Evolutionary conservation across 352 stramenopile genomes (phyloP).

Genomic region (Phytophthora pisi): DNA sequence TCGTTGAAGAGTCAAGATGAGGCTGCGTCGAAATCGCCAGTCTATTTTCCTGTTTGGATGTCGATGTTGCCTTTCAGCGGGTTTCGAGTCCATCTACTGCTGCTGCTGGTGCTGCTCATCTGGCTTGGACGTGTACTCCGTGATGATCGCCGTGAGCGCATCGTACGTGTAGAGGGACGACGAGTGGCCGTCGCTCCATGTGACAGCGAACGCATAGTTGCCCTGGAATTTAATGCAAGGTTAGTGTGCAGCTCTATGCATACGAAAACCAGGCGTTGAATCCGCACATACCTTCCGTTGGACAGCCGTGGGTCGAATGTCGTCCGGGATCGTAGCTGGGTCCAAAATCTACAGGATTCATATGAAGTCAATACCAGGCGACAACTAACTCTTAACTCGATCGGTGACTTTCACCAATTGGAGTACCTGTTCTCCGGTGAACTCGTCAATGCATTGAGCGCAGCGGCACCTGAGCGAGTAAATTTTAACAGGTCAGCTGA

Average conservation of each 20-base stretch:
- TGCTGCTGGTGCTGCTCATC: slow-evolving; percentile 6
- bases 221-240: slow-evolving; percentile 57
- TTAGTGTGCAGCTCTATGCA: slow-evolving; percentile 3
- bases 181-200: slow-evolving; percentile 97
- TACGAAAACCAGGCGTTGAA: slow-evolving; percentile 1
- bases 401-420: not conserved
- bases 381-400: not conserved
- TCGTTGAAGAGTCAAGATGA: not conserved
- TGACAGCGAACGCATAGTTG: slow-evolving; percentile 98
- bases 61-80: not conserved
- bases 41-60: not conserved
- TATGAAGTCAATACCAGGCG: slow-evolving; percentile 4
- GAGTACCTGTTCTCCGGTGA: slow-evolving; percentile 78
- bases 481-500: not conserved
- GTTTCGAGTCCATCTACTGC: not conserved
- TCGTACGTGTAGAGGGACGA: slow-evolving; percentile 97
- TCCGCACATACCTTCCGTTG: slow-evolving; percentile 70
- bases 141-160: slow-evolving; percentile 66
- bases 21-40: not conserved
- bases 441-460: slow-evolving; percentile 88
- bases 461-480: slow-evolving; percentile 66
- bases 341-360: slow-evolving; percentile 65
- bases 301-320: slow-evolving; percentile 82
- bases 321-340: slow-evolving; percentile 65
- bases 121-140: slow-evolving; percentile 38